These are phyloP conservation scores for Diaporthe ampelina DNA, from an alignment of 2,329 filamentous ascomycete genomes.

Conservation along the genomic window DNA sequence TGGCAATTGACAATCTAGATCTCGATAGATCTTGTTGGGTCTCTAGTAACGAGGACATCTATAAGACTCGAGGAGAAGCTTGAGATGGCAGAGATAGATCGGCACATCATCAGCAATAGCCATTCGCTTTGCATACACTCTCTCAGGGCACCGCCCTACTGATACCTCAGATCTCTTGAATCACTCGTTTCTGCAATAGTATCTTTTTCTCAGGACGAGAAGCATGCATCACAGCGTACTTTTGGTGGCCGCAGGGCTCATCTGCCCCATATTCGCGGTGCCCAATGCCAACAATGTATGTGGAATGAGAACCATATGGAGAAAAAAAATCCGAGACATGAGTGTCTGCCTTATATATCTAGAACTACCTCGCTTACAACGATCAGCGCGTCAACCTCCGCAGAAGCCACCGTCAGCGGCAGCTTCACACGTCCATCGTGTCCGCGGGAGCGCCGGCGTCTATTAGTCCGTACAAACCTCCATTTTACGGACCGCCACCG, in stretches of 20 bases:
- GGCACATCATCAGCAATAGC: constrained; percentile 29
- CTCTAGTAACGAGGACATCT: neutral
- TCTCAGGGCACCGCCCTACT: neutral
- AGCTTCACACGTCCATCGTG: neutral
- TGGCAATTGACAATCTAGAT: constrained; percentile 18
- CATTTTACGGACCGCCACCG: neutral
- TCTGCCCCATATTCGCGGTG: constrained; percentile 25
- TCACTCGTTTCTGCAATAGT: constrained; percentile 26
- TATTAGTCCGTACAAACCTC: neutral
- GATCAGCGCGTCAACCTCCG: constrained; percentile 12
- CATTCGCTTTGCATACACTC: constrained; percentile 32
- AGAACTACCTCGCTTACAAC: neutral
- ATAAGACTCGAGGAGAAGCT: constrained; percentile 36
- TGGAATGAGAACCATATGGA: neutral
- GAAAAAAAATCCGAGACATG: neutral
- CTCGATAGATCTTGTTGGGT: neutral
- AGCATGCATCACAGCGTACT: constrained; percentile 30
- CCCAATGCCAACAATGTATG: constrained; percentile 22
- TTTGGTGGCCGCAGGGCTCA: constrained; percentile 21
- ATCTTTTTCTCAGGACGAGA: neutral
- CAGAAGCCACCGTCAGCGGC: constrained; percentile 16
- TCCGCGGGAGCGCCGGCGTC: neutral
- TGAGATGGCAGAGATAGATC: constrained; percentile 19
- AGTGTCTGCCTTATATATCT: neutral
- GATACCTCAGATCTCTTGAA: neutral